Evolutionary conservation across 495 filamentous ascomycete genomes (phyloP), one percentile per base, ranked within the genome.

Genomic region (Oleoguttula mirabilis): DNA sequence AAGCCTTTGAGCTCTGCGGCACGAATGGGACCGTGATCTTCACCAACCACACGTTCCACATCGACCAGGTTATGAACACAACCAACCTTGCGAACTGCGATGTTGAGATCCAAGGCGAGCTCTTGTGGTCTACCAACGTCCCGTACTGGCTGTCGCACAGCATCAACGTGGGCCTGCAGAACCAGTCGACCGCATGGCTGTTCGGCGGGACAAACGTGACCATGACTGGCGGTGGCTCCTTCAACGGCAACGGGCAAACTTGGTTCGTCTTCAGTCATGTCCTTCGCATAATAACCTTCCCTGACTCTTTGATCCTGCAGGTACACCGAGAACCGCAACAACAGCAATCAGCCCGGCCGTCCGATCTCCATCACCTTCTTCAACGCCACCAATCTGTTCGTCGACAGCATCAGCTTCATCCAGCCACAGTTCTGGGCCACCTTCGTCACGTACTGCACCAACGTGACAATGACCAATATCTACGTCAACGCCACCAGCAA

Each of bases 401-500:
- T 61, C 15, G 50, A 57, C 10, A 53, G 52, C 24, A 32, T 67
- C 25, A 54, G 40, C 15, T 62, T 69, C 27, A 49, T 65, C 2
- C 64, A 66, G 39, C 61, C 59, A 6, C 68, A 70, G 31, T 69
- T 69, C 52, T 71, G 66, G 65, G 57, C 63, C 0, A 63, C 57
- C 7, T 57, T 62, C 20, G 56, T 67, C 10, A 60, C 52, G n/a
- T 46, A 60, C 31, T 59, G 57, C 16, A 39, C 58, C 11, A 61
- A 66, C 38, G 55, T 65, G 10, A 47, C 53, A 5, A 39, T 39
- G 36, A 20, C 60, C 4, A 61, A 67, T 32, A 61, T 69, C 30
- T 68, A 61, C 36, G 58, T 71, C 36, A 71, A 68, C 47, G 63
- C 55, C 15, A 51, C 51, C 8, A 41, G 30, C 17, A 47, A 52